Conservation (phyloP, 208 protist species). For the Trypanosoma boissoni region DNA sequence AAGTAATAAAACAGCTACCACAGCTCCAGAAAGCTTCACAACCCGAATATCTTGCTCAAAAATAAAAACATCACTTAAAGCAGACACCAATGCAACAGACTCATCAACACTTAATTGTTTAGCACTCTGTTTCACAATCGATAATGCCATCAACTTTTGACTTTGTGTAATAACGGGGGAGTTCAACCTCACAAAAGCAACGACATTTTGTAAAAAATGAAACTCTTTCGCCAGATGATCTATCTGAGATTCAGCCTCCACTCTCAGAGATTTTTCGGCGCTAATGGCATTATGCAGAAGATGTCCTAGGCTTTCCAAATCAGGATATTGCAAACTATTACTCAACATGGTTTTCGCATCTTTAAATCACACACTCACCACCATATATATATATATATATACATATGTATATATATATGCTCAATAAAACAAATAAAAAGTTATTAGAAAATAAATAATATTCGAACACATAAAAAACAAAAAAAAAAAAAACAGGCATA, state of each 20-base stretch:
- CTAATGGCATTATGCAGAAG: slow-evolving; percentile 36
- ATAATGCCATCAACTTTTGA: slow-evolving; percentile 35
- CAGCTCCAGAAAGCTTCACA: slow-evolving; percentile 25
- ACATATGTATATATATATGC: neutral
- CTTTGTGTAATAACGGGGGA: neutral
- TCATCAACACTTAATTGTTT: slow-evolving; percentile 1
- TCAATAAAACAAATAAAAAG: slow-evolving; percentile 1
- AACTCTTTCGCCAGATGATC: slow-evolving; percentile 22
- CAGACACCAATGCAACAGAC: slow-evolving; percentile 23
- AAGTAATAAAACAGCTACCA: slow-evolving; percentile 24
- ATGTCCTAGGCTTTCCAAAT: too few species aligned
- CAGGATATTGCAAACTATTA: too few species aligned
- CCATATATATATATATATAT: too few species aligned
- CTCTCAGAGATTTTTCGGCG: slow-evolving; percentile 41
- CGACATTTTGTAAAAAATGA: slow-evolving; percentile 30
- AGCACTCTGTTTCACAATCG: slow-evolving; percentile 45
- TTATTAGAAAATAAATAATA: slow-evolving; percentile 2
- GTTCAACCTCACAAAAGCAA: slow-evolving; percentile 19
- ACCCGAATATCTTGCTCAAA: slow-evolving; percentile 30
- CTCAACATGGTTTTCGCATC: too few species aligned
- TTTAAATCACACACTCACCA: too few species aligned
- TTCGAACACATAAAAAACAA: slow-evolving; percentile 6
- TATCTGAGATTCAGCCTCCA: slow-evolving; percentile 41
- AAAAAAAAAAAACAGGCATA: slow-evolving; percentile 11
- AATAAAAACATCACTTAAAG: slow-evolving; percentile 27